phyloP scores from a whole-genome alignment of 148 eudicot species.

The Silene latifolia region DNA sequence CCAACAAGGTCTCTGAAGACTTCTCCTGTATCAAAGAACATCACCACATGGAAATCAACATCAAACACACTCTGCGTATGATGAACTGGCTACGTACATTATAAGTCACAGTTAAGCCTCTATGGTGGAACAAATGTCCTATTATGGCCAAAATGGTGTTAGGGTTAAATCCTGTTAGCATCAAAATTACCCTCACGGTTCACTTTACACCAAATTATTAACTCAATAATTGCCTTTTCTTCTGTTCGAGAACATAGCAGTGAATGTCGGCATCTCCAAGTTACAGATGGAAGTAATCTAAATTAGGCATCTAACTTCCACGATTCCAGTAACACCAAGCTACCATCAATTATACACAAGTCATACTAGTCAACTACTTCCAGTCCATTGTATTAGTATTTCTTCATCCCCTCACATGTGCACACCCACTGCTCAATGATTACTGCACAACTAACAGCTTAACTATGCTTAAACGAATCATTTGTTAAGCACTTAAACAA shows the following conservation, averaged over 20 bases:
- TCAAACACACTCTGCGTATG: background rate
- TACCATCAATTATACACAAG: background rate
- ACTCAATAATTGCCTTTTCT: too few relatives aligned
- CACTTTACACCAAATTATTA: too few relatives aligned
- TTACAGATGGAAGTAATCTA: background rate
- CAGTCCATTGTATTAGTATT: background rate
- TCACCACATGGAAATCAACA: background rate
- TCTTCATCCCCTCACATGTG: background rate
- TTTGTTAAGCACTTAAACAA: background rate
- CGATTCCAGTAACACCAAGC: too few relatives aligned
- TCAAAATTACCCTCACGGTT: too few relatives aligned
- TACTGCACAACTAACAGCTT: too few relatives aligned
- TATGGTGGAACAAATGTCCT: background rate
- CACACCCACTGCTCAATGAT: background rate
- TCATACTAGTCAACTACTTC: background rate
- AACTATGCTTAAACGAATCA: background rate
- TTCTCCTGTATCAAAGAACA: slow-evolving; percentile 55
- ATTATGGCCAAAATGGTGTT: background rate
- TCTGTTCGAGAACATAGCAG: too few relatives aligned
- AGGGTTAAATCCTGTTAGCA: too few relatives aligned
- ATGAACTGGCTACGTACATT: background rate
- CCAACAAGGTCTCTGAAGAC: slow-evolving; percentile 89
- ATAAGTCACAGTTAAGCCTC: background rate
- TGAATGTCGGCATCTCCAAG: background rate
- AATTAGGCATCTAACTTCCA: background rate